phyloP scores from a whole-genome alignment of 208 protist genomes.

The Novymonas esmeraldas region DNA sequence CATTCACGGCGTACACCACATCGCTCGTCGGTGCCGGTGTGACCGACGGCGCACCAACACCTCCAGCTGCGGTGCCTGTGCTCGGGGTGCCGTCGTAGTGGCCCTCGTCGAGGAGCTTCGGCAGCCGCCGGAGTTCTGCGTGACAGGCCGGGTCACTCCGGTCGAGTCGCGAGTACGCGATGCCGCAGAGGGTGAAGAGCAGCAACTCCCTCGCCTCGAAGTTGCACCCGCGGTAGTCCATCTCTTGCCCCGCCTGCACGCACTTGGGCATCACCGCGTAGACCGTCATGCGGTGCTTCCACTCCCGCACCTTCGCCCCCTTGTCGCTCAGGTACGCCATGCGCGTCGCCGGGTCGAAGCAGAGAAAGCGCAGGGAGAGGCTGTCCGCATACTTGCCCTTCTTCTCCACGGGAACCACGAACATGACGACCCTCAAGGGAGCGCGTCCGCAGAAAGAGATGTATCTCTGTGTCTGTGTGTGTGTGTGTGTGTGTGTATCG shows the following conservation, averaged over 20 bases:
- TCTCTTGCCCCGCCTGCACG: constrained; percentile 4
- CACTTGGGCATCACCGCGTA: constrained; percentile 34
- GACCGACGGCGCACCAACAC: constrained; percentile 10
- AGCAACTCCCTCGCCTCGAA: constrained; percentile 29
- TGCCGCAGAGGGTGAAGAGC: constrained; percentile 27
- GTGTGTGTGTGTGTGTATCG: background rate
- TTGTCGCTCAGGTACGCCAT: constrained; percentile 53
- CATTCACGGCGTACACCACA: constrained; percentile 17
- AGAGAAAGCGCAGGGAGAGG: constrained; percentile 33
- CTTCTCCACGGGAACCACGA: constrained; percentile 53
- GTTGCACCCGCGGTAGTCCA: constrained; percentile 31
- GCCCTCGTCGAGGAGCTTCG: constrained; percentile 20
- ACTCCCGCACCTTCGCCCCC: constrained; percentile 17
- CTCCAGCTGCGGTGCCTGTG: constrained; percentile 22
- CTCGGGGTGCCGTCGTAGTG: constrained; percentile 11
- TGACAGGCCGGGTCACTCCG: constrained; percentile 11
- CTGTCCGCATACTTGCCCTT: constrained; percentile 33
- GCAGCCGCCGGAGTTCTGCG: constrained; percentile 30
- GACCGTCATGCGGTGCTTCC: constrained; percentile 52
- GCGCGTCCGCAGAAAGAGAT: background rate
- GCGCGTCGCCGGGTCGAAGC: constrained; percentile 44
- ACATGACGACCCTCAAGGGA: background rate
- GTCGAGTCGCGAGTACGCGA: constrained; percentile 29
- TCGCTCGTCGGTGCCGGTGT: constrained; percentile 19
- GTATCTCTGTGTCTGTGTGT: constrained; percentile 4